These are phyloP conservation scores for Umbelopsis sp. DNA, from an alignment of 192 early-diverging fungal species.

Conservation along the genomic window DNA sequence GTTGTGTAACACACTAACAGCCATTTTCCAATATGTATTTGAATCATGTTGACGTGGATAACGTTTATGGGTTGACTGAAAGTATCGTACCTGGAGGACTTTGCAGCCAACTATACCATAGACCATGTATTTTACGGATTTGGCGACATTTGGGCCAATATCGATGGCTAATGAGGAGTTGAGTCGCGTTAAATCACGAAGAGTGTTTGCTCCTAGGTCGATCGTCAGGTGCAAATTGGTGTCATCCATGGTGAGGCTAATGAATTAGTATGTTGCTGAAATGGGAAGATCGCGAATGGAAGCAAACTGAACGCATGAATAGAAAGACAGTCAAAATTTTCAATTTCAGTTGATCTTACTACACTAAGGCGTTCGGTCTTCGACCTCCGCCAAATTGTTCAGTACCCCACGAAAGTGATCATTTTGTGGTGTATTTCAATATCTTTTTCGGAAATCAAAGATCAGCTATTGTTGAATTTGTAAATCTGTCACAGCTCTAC, in stretches of 20 bases:
- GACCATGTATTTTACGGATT: not conserved
- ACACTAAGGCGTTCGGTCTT: no score
- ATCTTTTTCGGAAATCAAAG: no score
- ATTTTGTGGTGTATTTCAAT: no score
- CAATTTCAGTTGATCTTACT: no score
- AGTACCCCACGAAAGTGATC: no score
- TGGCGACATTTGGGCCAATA: not conserved
- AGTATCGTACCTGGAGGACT: not conserved
- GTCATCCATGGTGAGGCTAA: not conserved
- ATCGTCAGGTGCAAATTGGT: not conserved
- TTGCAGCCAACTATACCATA: not conserved
- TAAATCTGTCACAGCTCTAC: no score
- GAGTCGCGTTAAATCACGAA: not conserved
- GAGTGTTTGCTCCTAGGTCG: not conserved
- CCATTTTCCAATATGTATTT: not conserved
- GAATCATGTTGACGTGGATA: not conserved
- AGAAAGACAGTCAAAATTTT: no score
- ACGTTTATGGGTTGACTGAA: not conserved
- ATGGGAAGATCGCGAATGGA: no score
- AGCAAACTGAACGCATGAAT: no score
- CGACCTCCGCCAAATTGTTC: no score
- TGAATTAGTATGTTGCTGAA: not conserved
- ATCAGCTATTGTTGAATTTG: no score
- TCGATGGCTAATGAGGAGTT: slow-evolving; percentile 2
- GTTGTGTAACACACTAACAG: slow-evolving; percentile 11